Base-by-base conservation (phyloP, 1,139 yeast species). In the Blastobotrys capitulatus region DNA sequence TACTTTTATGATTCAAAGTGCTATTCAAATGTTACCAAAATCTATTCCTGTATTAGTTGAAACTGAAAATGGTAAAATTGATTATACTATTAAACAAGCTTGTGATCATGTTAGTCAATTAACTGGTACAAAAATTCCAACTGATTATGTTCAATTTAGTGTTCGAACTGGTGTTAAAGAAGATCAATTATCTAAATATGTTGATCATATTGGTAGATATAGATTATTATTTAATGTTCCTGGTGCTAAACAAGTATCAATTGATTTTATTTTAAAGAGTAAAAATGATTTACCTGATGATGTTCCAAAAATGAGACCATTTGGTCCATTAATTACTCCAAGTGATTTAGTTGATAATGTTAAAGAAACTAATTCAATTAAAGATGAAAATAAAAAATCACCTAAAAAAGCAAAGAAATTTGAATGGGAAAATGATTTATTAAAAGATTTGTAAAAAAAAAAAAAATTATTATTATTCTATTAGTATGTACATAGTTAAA, bases 401-500 rank as follows among this genome's bases (percentile, higher is more conserved):
- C 27, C 39, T 47, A 37, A 13, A 40, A 47, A 36, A 34, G 42
- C 15, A 46, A 38, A 20, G 26, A 54, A 55, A 54, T 63, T 62
- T 51, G 62, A 55, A 22, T 63, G 67, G 66, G 65, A 63, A 40
- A 62, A 59, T 49, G 60, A 61, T 37, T 19, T 47, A 12, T 25
- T 47, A 20, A n/a, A 27, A 12, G 44, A 46, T 25, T 18, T 46
- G 32, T 32, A 39, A 13, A 15, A 7, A 6, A 6, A 15, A 22
- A 39, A 13, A 15, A 7, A 6, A 6, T 10, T 19, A 15, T 43
- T 37, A 45, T 51, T 19, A 43, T 32, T 15, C 25, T 43, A 43
- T 13, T 25, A 42, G 31, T 16, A 15, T 44, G 47, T 44, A 44
- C 46, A 42, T 42, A 42, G 22, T 42, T 9, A 34, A 9, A 6